Evolutionary conservation across 75 land plant genomes (phyloP), one percentile per base, ranked within the genome.

Genomic region (Sequoiadendron giganteum): DNA sequence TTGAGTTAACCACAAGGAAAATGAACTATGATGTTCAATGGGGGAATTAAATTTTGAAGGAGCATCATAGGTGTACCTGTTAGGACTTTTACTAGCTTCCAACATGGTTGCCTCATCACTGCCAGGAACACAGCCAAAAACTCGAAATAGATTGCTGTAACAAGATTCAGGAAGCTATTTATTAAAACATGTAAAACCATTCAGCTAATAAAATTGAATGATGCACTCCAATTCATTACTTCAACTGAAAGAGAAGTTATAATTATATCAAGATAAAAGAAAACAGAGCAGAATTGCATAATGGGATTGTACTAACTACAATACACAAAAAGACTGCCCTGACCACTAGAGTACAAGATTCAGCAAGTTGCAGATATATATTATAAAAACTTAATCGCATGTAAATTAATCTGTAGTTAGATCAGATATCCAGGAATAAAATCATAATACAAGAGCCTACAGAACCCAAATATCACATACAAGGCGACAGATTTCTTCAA

Each of bases 81-180:
- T 95, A 16, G 99, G 99, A 45, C 91, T 96, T 88, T 94, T 97
- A 92, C 97, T 97, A 52, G 98, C 98, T 93, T 97, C 99, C 88
- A 96, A 82, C 54, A 96, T 97, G 45, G 96, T 93, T 80, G 98
- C 92, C 89, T 97, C 99, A 39, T 87, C 94, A 90, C 98, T 97
- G 21, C 97, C 97, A 88, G 94, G 85, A 76, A 87, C 88, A 68
- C 93, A 93, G 39, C 99, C 98, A 94, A 97, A 96, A 30, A 97
- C 96, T 38, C 99, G 98, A 87, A 97, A 97, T 61, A 96, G 88
- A 91, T 97, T 95, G 92, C 99, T 97, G 97, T 42, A 84, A 87
- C 40, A 72, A 65, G 70, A 86, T 40, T 86, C 34, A 42, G 7
- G 77, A 73, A 73, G 34, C 15, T 34, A 32, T 32, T 32, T 32